phyloP scores from a whole-genome alignment of 768 basidiomycete genomes.

The Mycena filopes region DNA sequence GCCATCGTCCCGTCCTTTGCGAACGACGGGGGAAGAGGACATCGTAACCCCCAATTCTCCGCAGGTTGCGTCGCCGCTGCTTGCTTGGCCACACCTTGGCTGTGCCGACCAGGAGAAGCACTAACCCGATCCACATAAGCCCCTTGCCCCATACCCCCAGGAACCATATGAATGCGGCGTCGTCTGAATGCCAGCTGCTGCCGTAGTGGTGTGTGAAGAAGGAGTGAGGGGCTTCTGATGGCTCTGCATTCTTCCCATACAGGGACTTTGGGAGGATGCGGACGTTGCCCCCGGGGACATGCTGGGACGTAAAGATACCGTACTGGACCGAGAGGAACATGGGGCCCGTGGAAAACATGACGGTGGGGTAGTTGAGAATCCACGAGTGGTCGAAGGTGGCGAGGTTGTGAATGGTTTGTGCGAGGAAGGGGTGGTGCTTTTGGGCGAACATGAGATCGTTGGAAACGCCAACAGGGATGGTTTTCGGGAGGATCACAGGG shows the following conservation, averaged over 20 bases:
- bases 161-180: constrained; percentile 97
- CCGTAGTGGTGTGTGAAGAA: constrained; percentile 99
- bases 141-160: constrained; percentile 88
- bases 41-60: constrained; percentile 79
- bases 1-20: constrained; percentile 77
- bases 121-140: constrained; percentile 86
- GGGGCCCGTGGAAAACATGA: constrained; percentile 99
- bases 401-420: constrained; percentile 92
- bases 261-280: constrained; percentile 94
- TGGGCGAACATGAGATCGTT: constrained; percentile 97
- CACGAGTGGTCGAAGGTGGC: constrained; percentile 93
- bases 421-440: constrained; percentile 87
- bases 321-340: constrained; percentile 99
- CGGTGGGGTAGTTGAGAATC: constrained; percentile 97
- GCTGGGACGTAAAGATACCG: constrained; percentile 80
- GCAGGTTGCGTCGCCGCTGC: constrained; percentile 67
- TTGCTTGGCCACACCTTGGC: constrained; percentile 66
- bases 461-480: constrained; percentile 96
- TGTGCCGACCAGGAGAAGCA: constrained; percentile 76
- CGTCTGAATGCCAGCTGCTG: constrained; percentile 98
- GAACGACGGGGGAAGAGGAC: constrained; percentile 81
- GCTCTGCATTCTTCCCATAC: constrained; percentile 96
- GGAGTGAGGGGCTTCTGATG: constrained; percentile 84
- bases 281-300: constrained; percentile 75
- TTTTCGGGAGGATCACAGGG: constrained; percentile 92